Evolutionary conservation across 2,329 filamentous ascomycete species (phyloP), one percentile per base, ranked within the genome.

Genomic region (Trichoderma simmonsii): DNA sequence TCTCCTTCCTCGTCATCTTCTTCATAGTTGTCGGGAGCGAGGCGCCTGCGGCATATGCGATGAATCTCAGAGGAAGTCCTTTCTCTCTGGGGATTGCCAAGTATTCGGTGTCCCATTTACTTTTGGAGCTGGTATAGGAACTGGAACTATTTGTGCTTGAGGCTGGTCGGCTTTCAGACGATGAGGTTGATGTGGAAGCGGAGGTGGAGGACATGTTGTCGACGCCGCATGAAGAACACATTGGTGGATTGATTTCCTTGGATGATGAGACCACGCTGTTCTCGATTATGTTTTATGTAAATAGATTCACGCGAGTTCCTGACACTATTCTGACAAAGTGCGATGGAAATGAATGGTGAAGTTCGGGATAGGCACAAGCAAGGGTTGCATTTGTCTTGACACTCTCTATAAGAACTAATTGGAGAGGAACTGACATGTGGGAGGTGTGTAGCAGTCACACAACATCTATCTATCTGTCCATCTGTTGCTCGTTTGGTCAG

Each of bases 1-100:
- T 28, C 24, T 36, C 12, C 2, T 34, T 43, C 24, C 71, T 69
- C 9, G 65, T 72, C 65, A 69, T 69, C 32, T 72, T 72, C 32
- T 60, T 70, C n/a, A 72, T 3, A 24, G 48, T 48, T 2, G 32
- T 57, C 4, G 71, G 57, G 11, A 70, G 32, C 2, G 43, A 59
- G 15, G 30, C 57, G 1, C 66, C 65, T 3, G 71, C 34, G 26
- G 48, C 32, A 26, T 70, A 72, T 6, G 59, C 59, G 8, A 72
- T 32, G 48, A 72, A 70, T 6, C 39, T 60, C 9, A 61, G 54
- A 21, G 60, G 28, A 12, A 59, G 21, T 4, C 39, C 30, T 15
- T 34, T 32, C 3, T 70, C 21, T 34, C 48, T 15, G 14, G 54
- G 15, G 34, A 60, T 9, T 4, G 26, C 11, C 2, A 60, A 1